Base-by-base conservation (phyloP, 345 rosid species). In the Hypericum perforatum region DNA sequence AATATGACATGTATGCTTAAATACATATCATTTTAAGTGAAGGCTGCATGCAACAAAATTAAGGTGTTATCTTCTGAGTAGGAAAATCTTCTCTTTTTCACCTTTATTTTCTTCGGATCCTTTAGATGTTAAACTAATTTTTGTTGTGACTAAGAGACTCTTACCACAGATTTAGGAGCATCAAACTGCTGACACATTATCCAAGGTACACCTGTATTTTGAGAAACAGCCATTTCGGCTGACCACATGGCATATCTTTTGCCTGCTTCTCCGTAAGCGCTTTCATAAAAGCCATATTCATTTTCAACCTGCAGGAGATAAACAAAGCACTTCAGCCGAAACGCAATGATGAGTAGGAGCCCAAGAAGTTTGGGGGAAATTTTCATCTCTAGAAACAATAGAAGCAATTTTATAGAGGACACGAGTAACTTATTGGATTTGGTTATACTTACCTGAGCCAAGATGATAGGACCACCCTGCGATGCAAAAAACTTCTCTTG, bases 171-270 rank as follows among this genome's bases (percentile, higher is more conserved):
- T 0, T 66, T 69, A 57, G 96, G 98, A 66, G 96, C 87, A 57
- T 91, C 89, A 52, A 51, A 69, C 61, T 87, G 95, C 61, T 81
- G 78, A 62, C 98, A 91, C 96, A 91, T 91, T 58, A 87, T 78
- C 98, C 98, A 91, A 54, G 98, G 98, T 37, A 91, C 83, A 11
- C 96, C 96, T 38, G 64, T 81, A 61, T 85, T 76, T 69, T 84
- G 82, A 65, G 91, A 72, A 69, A 91, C 86, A 50, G 98, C 98
- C 98, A 87, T 91, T 46, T 57, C 50, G 60, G 96, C 96, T 49
- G 96, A 75, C 98, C 98, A 91, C 52, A 58, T 56, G 52, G 85
- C 80, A 70, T 91, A 91, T 53, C 73, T 56, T 62, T 79, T 82
- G 52, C 85, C 95, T 53, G 85, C 94, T 57, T 77, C 83, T 37